Conservation (phyloP, 75 land plant genomes). For the Selaginella moellendorffii region DNA sequence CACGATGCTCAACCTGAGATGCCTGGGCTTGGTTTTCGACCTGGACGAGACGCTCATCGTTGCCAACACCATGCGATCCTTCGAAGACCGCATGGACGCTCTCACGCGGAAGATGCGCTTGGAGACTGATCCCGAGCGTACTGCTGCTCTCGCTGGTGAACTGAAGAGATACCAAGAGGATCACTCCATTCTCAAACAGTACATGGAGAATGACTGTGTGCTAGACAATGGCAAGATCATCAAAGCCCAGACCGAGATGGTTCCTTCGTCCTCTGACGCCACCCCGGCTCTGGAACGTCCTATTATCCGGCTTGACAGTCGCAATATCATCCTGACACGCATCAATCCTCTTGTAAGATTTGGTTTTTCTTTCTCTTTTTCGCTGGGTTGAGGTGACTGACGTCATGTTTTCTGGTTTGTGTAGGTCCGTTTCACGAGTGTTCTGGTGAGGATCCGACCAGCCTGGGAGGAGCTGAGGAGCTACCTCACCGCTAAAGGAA, state of each 20-base stretch:
- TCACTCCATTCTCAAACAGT: slow-evolving; percentile 66
- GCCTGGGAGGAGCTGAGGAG: slow-evolving; percentile 87
- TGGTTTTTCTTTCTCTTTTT: not conserved
- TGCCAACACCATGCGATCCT: slow-evolving; percentile 89
- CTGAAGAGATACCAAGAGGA: slow-evolving; percentile 87
- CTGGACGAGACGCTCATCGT: slow-evolving; percentile 97
- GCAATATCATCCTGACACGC: slow-evolving; percentile 70
- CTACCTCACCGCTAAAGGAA: slow-evolving; percentile 76
- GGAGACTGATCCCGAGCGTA: slow-evolving; percentile 44
- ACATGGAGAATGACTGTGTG: slow-evolving; percentile 70
- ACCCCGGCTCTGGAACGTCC: slow-evolving; percentile 60
- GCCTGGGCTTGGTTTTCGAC: slow-evolving; percentile 86
- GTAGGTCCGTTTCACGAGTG: slow-evolving; percentile 94
- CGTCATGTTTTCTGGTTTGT: not conserved
- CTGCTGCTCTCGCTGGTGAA: slow-evolving; percentile 46
- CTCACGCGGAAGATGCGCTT: slow-evolving; percentile 31
- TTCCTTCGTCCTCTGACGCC: slow-evolving; percentile 59
- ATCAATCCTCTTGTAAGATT: slow-evolving; percentile 65
- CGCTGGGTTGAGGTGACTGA: not conserved
- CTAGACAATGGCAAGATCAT: slow-evolving; percentile 59
- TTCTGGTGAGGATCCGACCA: slow-evolving; percentile 81
- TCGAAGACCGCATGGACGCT: slow-evolving; percentile 79
- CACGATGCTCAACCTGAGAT: slow-evolving; percentile 77
- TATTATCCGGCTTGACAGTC: slow-evolving; percentile 63
- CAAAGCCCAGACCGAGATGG: slow-evolving; percentile 63